Evolutionary conservation across 2,329 filamentous ascomycete species (phyloP).

Genomic region (Claviceps quebecensis): DNA sequence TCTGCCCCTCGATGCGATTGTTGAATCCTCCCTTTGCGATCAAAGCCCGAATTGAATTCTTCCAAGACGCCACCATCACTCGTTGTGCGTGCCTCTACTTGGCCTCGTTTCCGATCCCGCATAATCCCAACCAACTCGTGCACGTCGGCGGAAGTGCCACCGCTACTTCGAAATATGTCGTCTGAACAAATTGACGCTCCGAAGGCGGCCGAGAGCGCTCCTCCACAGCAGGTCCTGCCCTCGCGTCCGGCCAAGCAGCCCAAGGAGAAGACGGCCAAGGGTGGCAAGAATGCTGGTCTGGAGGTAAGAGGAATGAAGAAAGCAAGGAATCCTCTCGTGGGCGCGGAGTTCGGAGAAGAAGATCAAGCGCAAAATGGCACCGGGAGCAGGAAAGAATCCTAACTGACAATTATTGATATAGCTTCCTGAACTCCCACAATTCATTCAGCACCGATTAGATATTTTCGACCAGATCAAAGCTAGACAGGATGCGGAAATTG

Average conservation of each 20-base stretch:
- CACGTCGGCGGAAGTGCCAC: background rate
- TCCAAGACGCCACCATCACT: background rate
- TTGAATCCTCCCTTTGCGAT: too few species aligned
- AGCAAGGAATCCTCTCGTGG: background rate
- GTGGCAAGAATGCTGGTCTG: constrained; percentile 43
- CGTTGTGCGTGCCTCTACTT: background rate
- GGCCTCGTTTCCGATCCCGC: constrained; percentile 3
- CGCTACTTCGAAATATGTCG: constrained; percentile 18
- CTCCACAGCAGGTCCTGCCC: constrained; percentile 21
- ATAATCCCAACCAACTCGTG: background rate
- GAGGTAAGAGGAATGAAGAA: constrained; percentile 21
- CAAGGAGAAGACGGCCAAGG: constrained; percentile 28
- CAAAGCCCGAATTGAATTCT: too few species aligned
- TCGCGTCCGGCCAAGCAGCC: constrained; percentile 23
- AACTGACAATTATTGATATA: constrained; percentile 5
- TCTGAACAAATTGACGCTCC: constrained; percentile 23
- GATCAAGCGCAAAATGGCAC: background rate
- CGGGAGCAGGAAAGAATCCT: constrained; percentile 12
- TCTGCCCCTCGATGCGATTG: too few species aligned
- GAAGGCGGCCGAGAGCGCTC: constrained; percentile 20
- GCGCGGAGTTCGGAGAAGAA: background rate
- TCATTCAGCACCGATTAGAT: constrained; percentile 69
- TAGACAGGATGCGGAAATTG: constrained; percentile 62
- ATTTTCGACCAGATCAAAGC: constrained; percentile 84
- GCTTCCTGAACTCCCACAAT: constrained; percentile 47